A percentile compares a stretch with the other conserved stretches of the same genome.
Conservation (phyloP, 352 stramenopile species). For the Globisporangium nodosum region DNA sequence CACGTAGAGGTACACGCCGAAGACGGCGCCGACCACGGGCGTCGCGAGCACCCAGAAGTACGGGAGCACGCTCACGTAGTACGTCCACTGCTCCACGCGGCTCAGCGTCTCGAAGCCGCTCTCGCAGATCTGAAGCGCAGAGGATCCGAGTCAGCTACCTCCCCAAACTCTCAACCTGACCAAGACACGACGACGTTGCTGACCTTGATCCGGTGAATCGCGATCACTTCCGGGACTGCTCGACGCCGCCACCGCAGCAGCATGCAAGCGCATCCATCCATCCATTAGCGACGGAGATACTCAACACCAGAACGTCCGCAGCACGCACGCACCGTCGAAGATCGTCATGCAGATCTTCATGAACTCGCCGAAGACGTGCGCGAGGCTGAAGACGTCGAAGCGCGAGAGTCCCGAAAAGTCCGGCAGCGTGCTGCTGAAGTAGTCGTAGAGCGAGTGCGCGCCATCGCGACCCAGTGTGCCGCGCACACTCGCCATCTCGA, state of each 20-base stretch:
- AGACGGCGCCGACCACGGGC: conserved; percentile 71
- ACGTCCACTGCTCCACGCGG: conserved; percentile 73
- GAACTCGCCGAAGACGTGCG: conserved; percentile 56
- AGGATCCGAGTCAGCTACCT: background rate
- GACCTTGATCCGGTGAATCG: conserved; percentile 74
- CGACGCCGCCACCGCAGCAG: background rate
- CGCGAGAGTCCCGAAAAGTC: conserved; percentile 55
- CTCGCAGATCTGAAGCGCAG: conserved; percentile 47
- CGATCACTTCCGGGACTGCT: conserved; percentile 72
- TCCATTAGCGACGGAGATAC: background rate
- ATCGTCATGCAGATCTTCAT: conserved; percentile 79
- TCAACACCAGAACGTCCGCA: background rate
- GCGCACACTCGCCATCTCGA: conserved; percentile 64
- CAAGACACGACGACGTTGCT: background rate
- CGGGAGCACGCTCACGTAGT: conserved; percentile 81
- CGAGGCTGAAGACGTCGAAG: conserved; percentile 64
- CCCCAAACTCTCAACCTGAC: background rate
- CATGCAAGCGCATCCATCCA: background rate
- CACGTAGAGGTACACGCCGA: conserved; percentile 82
- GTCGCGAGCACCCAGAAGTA: conserved; percentile 87
- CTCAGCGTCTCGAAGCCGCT: conserved; percentile 49
- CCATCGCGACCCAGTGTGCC: conserved; percentile 60
- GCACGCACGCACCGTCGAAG: conserved; percentile 57
- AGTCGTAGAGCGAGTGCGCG: conserved; percentile 66
- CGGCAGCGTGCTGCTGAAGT: conserved; percentile 72